Evolutionary conservation across 2,329 filamentous ascomycete species (phyloP), one percentile per base, ranked within the genome.

Genomic region (Tolypocladium endophyticum): DNA sequence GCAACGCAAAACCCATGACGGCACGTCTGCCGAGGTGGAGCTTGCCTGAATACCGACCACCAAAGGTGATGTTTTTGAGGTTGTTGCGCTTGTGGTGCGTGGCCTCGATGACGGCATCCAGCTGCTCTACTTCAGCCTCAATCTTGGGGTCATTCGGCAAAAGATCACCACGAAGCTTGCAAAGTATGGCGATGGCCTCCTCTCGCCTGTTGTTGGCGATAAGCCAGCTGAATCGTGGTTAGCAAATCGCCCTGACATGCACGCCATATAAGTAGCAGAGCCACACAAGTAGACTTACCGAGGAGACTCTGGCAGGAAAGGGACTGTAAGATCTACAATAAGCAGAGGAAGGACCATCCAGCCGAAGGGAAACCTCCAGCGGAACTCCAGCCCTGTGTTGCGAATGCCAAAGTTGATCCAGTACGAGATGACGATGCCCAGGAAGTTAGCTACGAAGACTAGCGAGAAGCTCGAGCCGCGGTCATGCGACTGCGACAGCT

Each of bases 401-500:
- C 67, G 64, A 11, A 73, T 57, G 41, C 73, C 73, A 63, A 75
- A 76, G 56, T 70, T 71, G 58, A 76, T 67, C 73, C 74, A 76
- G 65, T 73, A 74, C 4, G 73, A 72, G 8, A 74, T 64, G 30
- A 72, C 74, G 54, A 82, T 80, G 30, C 80, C 79, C 3, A 81
- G 71, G 61, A 80, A 81, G 64, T 82, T 81, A 45, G 79, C 78
- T 57, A 81, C 76, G 65, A 82, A 81, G 53, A 80, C 77, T 58
- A 79, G 77, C 23, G 74, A 78, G 39, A 80, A 71, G 58, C 70
- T 77, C 2, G 73, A 74, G 59, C 79, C 79, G 4, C 79, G 73
- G 61, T 79, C 75, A 33, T 73, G 67, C 7, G 79, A 76, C 4
- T 73, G 70, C 3, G 79, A 79, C 2, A 75, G 74, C 65, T 82